phyloP scores from a whole-genome alignment of 2,329 filamentous ascomycete genomes.

The Davidsoniella australis region DNA sequence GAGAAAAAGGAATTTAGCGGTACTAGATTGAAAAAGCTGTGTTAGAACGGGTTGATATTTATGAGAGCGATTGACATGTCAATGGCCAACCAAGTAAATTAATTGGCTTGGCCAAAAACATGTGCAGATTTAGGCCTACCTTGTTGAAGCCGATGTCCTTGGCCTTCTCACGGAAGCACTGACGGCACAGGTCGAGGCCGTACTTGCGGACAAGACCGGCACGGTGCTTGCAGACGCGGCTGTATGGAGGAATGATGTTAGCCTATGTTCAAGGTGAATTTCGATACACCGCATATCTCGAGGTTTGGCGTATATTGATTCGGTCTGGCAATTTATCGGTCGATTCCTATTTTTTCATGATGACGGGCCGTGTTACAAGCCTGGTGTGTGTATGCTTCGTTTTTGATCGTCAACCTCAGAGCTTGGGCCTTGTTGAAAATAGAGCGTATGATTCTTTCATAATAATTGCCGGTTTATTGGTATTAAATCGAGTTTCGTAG shows the following conservation, averaged over 20 bases:
- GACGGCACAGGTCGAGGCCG: slow-evolving; percentile 77
- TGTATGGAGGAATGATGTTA: slow-evolving; percentile 17
- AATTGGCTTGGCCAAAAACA: neutral
- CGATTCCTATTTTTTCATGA: too few relatives aligned
- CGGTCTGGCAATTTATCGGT: neutral
- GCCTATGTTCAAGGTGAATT: neutral
- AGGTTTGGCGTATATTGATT: neutral
- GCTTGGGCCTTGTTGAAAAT: too few relatives aligned
- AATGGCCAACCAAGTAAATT: neutral
- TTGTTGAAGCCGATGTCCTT: slow-evolving; percentile 59
- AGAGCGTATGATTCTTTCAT: too few relatives aligned
- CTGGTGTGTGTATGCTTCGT: too few relatives aligned
- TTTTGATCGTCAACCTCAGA: too few relatives aligned
- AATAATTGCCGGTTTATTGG: too few relatives aligned
- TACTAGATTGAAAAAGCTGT: slow-evolving; percentile 4
- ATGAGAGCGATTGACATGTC: neutral
- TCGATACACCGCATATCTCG: neutral
- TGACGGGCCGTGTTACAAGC: too few relatives aligned
- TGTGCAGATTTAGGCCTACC: slow-evolving; percentile 25
- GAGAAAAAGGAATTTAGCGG: slow-evolving; percentile 13
- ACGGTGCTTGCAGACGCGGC: slow-evolving; percentile 69
- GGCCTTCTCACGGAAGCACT: slow-evolving; percentile 62
- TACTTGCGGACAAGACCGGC: slow-evolving; percentile 99
- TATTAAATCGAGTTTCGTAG: neutral
- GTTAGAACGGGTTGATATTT: slow-evolving; percentile 3